Percentiles rank a stretch among this genome's conserved stretches.
phyloP scores from a whole-genome alignment of 331 rosid species.

The Acacia concinna region DNA sequence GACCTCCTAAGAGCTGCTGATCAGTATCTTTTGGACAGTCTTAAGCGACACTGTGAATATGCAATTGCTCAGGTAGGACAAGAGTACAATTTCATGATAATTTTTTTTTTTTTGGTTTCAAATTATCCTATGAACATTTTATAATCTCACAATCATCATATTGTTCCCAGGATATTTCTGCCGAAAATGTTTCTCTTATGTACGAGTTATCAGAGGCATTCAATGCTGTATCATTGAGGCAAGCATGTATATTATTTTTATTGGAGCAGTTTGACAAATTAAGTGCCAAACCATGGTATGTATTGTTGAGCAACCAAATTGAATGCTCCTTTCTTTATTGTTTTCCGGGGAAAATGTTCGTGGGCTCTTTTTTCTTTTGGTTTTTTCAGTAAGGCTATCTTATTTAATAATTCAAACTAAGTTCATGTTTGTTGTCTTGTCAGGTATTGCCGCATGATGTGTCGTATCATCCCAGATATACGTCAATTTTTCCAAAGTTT shows the following conservation, averaged over 20 bases:
- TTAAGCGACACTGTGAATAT: slow-evolving; percentile 62
- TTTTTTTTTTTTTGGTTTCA: not conserved
- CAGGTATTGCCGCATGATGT: slow-evolving; percentile 47
- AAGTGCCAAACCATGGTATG: slow-evolving; percentile 57
- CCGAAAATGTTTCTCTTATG: slow-evolving; percentile 51
- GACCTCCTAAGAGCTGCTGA: slow-evolving; percentile 75
- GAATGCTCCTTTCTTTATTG: not conserved
- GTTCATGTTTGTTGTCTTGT: not conserved
- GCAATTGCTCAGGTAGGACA: slow-evolving; percentile 58
- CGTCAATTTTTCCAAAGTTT: slow-evolving; percentile 33
- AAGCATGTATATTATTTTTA: slow-evolving; percentile 60
- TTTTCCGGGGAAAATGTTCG: not conserved
- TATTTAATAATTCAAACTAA: not conserved
- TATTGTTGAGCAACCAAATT: not conserved
- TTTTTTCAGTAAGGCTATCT: not conserved
- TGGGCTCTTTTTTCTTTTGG: not conserved
- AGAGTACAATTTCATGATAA: not conserved
- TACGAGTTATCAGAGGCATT: slow-evolving; percentile 56
- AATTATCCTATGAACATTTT: not conserved
- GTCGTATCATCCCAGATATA: slow-evolving; percentile 41
- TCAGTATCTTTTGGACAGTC: slow-evolving; percentile 79
- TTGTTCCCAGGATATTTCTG: slow-evolving; percentile 47
- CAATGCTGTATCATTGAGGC: slow-evolving; percentile 55
- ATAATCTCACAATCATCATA: slow-evolving; percentile 9
- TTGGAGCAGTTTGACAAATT: slow-evolving; percentile 53